These are phyloP conservation scores for Zoysia japonica DNA, from an alignment of 176 grass and related monocot species.

Conservation along the genomic window DNA sequence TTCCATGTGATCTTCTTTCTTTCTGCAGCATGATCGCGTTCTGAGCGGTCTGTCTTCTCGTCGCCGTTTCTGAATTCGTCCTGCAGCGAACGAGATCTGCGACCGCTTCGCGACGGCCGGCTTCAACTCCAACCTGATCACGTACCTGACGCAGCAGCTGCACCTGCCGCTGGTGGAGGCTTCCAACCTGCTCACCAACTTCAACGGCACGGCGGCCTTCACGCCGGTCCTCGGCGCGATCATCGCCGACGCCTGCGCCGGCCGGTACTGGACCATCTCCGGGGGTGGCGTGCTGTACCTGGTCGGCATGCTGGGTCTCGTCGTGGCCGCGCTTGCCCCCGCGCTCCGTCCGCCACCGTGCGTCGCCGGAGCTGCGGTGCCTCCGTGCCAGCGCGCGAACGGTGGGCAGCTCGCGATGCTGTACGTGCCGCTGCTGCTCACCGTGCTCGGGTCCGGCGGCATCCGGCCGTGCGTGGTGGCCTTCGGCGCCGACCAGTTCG, in stretches of 20 bases:
- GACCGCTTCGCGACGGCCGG: constrained; percentile 55
- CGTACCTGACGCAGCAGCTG: constrained; percentile 63
- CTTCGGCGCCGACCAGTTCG: constrained; percentile 66
- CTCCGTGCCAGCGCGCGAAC: constrained; percentile 27
- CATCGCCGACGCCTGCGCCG: constrained; percentile 74
- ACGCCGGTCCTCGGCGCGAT: constrained; percentile 61
- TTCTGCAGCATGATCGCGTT: not conserved
- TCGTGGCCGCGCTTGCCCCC: constrained; percentile 43
- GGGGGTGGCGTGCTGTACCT: constrained; percentile 42
- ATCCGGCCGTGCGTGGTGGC: constrained; percentile 64
- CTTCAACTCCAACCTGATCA: constrained; percentile 66
- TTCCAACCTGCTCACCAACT: constrained; percentile 54
- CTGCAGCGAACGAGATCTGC: constrained; percentile 59
- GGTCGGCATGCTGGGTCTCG: constrained; percentile 59
- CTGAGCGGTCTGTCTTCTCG: not conserved
- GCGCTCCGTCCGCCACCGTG: constrained; percentile 40
- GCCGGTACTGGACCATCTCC: constrained; percentile 74
- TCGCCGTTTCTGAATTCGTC: not conserved
- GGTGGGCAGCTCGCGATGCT: constrained; percentile 50
- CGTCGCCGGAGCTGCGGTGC: not conserved
- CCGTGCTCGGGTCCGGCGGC: constrained; percentile 55
- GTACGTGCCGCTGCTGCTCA: constrained; percentile 49
- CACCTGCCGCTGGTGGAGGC: constrained; percentile 62
- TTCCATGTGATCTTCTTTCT: not conserved
- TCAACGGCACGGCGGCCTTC: constrained; percentile 52